A percentile compares a stretch with the other conserved stretches of the same genome.
phyloP scores from a whole-genome alignment of 2,329 filamentous ascomycete species.

The Teratosphaeria gauchensis region DNA sequence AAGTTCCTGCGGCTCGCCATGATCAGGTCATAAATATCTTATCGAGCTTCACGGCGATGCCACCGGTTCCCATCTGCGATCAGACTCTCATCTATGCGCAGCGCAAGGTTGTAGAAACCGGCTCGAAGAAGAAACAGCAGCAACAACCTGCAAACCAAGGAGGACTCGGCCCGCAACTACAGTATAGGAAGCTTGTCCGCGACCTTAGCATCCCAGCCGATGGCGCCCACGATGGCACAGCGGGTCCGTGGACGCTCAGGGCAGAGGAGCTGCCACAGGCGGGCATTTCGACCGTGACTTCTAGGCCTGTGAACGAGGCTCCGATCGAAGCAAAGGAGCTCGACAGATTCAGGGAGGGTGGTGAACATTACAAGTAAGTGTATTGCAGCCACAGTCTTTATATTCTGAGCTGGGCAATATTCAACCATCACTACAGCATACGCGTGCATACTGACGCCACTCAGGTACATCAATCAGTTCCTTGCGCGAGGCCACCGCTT shows the following conservation, averaged over 20 bases:
- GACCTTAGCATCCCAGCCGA: conserved; percentile 4
- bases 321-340: conserved; percentile 39
- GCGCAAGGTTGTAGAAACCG: conserved; percentile 21
- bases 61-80: conserved; percentile 45
- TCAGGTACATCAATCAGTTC: conserved; percentile 38
- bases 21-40: conserved; percentile 52
- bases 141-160: conserved; percentile 4
- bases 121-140: conserved; percentile 13
- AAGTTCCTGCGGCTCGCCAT: conserved; percentile 48
- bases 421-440: not conserved
- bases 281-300: conserved; percentile 43
- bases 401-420: not conserved
- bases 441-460: not conserved
- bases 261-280: conserved; percentile 33
- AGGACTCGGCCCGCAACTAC: not conserved
- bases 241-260: conserved; percentile 16
- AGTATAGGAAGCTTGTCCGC: conserved; percentile 16
- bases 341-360: conserved; percentile 9
- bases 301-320: conserved; percentile 42
- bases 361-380: conserved; percentile 13
- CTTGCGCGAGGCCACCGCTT: conserved; percentile 48
- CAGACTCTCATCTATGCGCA: conserved; percentile 51
- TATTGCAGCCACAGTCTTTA: not conserved
- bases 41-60: conserved; percentile 51
- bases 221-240: not conserved